phyloP scores from a whole-genome alignment of 202 grass and related monocot species.

The Brachypodium distachyon region DNA sequence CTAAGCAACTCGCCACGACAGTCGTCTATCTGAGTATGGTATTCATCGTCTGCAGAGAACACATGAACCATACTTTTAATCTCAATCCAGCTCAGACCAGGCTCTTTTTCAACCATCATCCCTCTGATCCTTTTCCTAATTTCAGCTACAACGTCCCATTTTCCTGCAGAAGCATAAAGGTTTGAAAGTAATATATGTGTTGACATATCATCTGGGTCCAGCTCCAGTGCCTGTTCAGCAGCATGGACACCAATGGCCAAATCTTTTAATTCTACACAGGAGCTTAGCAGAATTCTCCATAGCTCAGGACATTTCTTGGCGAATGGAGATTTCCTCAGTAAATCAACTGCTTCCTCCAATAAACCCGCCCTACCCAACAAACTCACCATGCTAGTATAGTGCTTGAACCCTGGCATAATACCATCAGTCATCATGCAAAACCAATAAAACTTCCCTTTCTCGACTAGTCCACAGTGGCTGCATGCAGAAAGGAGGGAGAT shows the following conservation, averaged over 20 bases:
- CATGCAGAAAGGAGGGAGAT: slow-evolving; percentile 80
- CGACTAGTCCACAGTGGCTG: slow-evolving; percentile 51
- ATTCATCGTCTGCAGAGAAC: slow-evolving; percentile 49
- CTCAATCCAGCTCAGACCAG: slow-evolving; percentile 75
- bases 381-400: slow-evolving; percentile 88
- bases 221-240: slow-evolving; percentile 39
- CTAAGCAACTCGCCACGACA: slow-evolving; percentile 35
- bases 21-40: slow-evolving; percentile 33
- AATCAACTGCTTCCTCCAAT: slow-evolving; percentile 60
- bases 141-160: slow-evolving; percentile 57
- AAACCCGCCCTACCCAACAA: slow-evolving; percentile 65
- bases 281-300: slow-evolving; percentile 86
- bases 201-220: slow-evolving; percentile 59
- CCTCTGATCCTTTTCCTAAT: slow-evolving; percentile 71
- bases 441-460: slow-evolving; percentile 91
- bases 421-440: slow-evolving; percentile 63
- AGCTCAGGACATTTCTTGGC: slow-evolving; percentile 56
- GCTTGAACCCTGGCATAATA: slow-evolving; percentile 63
- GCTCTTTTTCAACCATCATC: slow-evolving; percentile 59
- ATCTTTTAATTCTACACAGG: slow-evolving; percentile 55
- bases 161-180: slow-evolving; percentile 63
- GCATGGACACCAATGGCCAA: slow-evolving; percentile 41
- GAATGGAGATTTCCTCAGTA: slow-evolving; percentile 55
- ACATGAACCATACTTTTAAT: slow-evolving; percentile 39
- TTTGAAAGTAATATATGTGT: slow-evolving; percentile 82